Conservation (phyloP, 2,329 filamentous ascomycete genomes). For the Exophiala xenobiotica region DNA sequence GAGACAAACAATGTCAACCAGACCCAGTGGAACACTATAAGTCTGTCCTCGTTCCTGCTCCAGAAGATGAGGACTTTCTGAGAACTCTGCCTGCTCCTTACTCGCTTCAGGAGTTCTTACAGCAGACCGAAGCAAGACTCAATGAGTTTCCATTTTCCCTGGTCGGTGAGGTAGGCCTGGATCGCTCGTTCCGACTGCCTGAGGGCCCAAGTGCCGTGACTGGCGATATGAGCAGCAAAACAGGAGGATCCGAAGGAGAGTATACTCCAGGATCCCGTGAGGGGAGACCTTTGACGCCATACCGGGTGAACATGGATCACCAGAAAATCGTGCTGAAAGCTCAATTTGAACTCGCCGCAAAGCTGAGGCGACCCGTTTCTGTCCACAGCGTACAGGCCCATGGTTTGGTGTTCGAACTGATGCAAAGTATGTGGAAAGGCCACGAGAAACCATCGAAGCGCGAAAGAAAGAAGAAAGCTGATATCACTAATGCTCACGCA, state of each 20-base stretch:
- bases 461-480: slow-evolving; percentile 41
- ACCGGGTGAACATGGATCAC: slow-evolving; percentile 57
- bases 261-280: slow-evolving; percentile 62
- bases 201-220: slow-evolving; percentile 44
- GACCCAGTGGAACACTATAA: slow-evolving; percentile 53
- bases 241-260: slow-evolving; percentile 35
- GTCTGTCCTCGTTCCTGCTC: slow-evolving; percentile 50
- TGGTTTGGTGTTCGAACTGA: slow-evolving; percentile 56
- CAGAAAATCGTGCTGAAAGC: slow-evolving; percentile 58
- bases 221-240: slow-evolving; percentile 38
- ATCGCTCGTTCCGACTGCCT: slow-evolving; percentile 61
- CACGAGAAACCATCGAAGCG: slow-evolving; percentile 56
- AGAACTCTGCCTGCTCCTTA: slow-evolving; percentile 53
- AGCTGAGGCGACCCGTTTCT: slow-evolving; percentile 57
- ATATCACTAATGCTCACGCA: slow-evolving; percentile 35
- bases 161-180: slow-evolving; percentile 63
- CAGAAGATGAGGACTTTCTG: slow-evolving; percentile 51
- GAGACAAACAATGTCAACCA: slow-evolving; percentile 18
- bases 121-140: slow-evolving; percentile 51
- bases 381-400: slow-evolving; percentile 65
- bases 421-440: slow-evolving; percentile 59
- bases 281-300: slow-evolving; percentile 57
- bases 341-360: slow-evolving; percentile 60
- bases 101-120: slow-evolving; percentile 53
- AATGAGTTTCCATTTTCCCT: slow-evolving; percentile 54